These are phyloP conservation scores for Lepidium campestre DNA, from an alignment of 441 rosid genomes.

Conservation along the genomic window DNA sequence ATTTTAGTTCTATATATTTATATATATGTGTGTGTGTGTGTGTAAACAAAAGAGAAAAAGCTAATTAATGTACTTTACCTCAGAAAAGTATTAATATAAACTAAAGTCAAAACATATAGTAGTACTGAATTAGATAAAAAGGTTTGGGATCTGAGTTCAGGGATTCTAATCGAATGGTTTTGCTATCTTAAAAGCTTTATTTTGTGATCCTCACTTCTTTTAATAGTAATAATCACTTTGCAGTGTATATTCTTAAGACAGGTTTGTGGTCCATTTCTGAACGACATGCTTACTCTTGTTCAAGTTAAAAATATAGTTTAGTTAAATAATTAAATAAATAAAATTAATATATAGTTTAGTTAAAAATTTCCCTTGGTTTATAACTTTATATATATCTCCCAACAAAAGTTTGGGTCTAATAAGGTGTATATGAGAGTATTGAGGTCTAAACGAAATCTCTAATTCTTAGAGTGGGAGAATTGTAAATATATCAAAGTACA, in stretches of 20 bases:
- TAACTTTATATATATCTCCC: neutral
- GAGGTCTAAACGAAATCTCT: neutral
- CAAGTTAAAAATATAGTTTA: no score
- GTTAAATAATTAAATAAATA: no score
- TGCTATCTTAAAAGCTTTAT: conserved; percentile 16
- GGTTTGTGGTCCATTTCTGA: conserved; percentile 23
- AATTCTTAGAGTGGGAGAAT: neutral
- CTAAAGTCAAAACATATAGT: conserved; percentile 13
- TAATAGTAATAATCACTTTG: conserved; percentile 15
- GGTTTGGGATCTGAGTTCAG: conserved; percentile 19
- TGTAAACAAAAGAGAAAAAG: neutral
- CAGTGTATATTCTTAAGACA: conserved; percentile 25
- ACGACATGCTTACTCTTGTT: conserved; percentile 14
- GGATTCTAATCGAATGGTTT: conserved; percentile 18
- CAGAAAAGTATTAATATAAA: neutral
- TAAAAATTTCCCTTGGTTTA: neutral
- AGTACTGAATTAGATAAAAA: conserved; percentile 1
- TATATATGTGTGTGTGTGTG: no score
- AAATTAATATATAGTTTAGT: no score
- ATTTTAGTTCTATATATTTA: neutral
- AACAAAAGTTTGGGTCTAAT: neutral
- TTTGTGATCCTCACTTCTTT: conserved; percentile 27
- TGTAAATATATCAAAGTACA: neutral
- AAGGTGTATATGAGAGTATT: neutral
- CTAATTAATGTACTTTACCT: neutral